Evolutionary conservation across 331 rosid species (phyloP).

Genomic region (Erythrophleum ivorense): DNA sequence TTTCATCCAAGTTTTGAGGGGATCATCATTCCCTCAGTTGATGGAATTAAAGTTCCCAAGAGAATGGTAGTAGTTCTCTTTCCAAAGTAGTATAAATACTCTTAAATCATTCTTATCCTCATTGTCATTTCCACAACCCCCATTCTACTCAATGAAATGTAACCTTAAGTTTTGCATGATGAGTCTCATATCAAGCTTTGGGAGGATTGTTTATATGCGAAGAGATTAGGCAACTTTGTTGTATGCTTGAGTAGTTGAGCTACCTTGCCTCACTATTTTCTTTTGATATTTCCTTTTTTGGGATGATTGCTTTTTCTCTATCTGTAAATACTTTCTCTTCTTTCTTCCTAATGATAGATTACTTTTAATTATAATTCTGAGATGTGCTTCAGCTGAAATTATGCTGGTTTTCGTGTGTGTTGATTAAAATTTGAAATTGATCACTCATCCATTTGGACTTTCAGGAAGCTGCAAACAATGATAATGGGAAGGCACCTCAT

Average conservation of each 20-base stretch:
- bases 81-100: neutral
- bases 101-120: neutral
- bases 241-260: neutral
- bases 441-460: slow-evolving; percentile 35
- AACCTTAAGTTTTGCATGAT: neutral
- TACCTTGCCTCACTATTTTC: neutral
- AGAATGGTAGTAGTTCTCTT: neutral
- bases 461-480: slow-evolving; percentile 90
- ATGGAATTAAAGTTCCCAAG: neutral
- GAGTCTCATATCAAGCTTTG: neutral
- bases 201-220: neutral
- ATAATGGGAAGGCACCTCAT: slow-evolving; percentile 90
- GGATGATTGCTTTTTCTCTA: neutral
- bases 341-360: neutral
- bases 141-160: neutral
- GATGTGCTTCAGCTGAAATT: neutral
- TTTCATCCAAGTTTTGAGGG: neutral
- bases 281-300: neutral
- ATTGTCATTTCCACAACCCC: neutral
- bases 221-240: neutral
- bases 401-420: neutral
- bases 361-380: neutral
- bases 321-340: neutral
- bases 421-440: slow-evolving; percentile 19
- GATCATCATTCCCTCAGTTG: neutral